Conservation (phyloP, 2,329 filamentous ascomycete species). For the Colletotrichum higginsianum region DNA sequence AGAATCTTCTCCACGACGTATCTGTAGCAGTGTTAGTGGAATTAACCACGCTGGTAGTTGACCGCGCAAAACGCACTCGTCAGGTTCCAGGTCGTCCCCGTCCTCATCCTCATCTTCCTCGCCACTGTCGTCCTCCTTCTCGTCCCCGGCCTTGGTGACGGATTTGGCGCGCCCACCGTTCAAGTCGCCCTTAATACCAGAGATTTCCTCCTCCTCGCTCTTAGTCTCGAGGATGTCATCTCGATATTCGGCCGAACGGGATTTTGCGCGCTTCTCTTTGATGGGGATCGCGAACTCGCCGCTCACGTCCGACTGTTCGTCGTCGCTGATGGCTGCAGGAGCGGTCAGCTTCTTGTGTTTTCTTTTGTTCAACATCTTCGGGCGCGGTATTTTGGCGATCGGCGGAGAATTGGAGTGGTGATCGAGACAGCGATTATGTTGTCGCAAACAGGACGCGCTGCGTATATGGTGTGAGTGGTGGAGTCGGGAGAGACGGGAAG, state of each 20-base stretch:
- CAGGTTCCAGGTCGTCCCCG: conserved; percentile 57
- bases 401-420: background rate
- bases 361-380: background rate
- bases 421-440: conserved; percentile 10
- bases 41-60: background rate
- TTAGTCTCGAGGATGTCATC: conserved; percentile 27
- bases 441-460: conserved; percentile 29
- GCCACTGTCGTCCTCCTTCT: conserved; percentile 49
- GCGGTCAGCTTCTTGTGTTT: conserved; percentile 22
- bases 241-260: conserved; percentile 27
- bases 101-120: conserved; percentile 58
- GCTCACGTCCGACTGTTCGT: conserved; percentile 51
- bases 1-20: conserved; percentile 83
- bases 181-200: conserved; percentile 26
- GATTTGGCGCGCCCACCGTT: conserved; percentile 43
- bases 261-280: conserved; percentile 28
- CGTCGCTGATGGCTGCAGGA: conserved; percentile 55
- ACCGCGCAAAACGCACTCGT: conserved; percentile 46
- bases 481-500: background rate
- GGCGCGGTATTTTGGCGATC: conserved; percentile 13
- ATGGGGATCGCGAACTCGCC: conserved; percentile 30
- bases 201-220: conserved; percentile 22
- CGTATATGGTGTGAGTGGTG: background rate
- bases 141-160: conserved; percentile 45
- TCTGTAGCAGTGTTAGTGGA: conserved; percentile 57